Base-by-base conservation (phyloP, 2,329 filamentous ascomycete genomes). In the Alternaria sp. region DNA sequence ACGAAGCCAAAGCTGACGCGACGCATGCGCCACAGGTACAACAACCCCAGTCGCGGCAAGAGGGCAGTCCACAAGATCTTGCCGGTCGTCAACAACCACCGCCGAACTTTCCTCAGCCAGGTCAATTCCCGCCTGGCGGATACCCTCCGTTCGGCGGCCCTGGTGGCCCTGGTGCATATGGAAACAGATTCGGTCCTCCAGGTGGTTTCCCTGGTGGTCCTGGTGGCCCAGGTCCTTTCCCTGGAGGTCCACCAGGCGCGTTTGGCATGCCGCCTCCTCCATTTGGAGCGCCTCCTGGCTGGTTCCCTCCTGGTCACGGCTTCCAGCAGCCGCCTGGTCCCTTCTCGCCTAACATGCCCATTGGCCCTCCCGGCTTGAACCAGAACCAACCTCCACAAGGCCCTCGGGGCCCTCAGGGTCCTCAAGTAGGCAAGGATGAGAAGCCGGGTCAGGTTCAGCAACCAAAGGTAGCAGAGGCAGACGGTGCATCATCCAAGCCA, bases 221-320 rank as follows among this genome's bases (percentile, higher is more conserved):
- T 54, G 78, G 75, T 33, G 78, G 75, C 11, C 78, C 78, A 60
- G 75, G 75, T 26, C 81, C 82, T 45, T 83, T 83, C 59, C 90
- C 90, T 67, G 79, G 73, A 28, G 77, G 74, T 15, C 74, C 73
- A 26, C 79, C 79, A 61, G 77, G 75, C 18, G 93, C 90, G 72
- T 89, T 89, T 69, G 89, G 89, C 69, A 90, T 93, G 87, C 90
- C 74, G 12, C 72, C 91, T 86, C 90, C 75, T 41, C 73, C 91
- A 1, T 96, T 94, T 78, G 92, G 91, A 67, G 90, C 89, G 15
- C 92, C 78, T 45, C 78, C 77, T 55, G 91, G 90, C 60, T 96
- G 93, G 92, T 95, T 90, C 76, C 91, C 91, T 70, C 88, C 89
- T 9, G 90, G 90, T 7, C 92, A 92, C 80, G 90, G 89, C 25